phyloP scores from a whole-genome alignment of 2,329 filamentous ascomycete genomes.

The Fusarium secorum region DNA sequence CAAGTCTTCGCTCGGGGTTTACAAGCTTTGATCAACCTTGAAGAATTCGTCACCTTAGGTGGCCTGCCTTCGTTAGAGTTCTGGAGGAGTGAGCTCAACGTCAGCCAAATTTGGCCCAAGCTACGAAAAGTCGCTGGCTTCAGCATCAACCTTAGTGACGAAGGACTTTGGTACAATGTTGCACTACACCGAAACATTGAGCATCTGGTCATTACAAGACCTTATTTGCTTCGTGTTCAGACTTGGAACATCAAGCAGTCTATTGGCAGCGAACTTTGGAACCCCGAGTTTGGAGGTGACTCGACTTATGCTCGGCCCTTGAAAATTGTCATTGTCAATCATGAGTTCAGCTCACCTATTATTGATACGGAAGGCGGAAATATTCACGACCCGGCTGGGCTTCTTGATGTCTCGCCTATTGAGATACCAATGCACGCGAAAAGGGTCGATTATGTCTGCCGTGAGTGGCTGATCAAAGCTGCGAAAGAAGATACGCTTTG shows the following conservation, averaged over 20 bases:
- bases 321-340: constrained; percentile 18
- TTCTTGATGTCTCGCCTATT: constrained; percentile 1
- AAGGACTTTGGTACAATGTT: constrained; percentile 20
- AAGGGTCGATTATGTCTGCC: constrained; percentile 20
- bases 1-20: background rate
- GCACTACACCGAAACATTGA: constrained; percentile 7
- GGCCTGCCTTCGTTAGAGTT: constrained; percentile 21
- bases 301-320: constrained; percentile 22
- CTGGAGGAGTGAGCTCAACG: background rate
- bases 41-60: constrained; percentile 25
- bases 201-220: constrained; percentile 11
- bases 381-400: constrained; percentile 2
- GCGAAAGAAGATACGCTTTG: constrained; percentile 20
- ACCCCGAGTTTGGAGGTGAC: constrained; percentile 15
- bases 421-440: constrained; percentile 9
- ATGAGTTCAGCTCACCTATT: constrained; percentile 19
- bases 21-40: constrained; percentile 1
- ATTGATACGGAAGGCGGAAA: background rate
- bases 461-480: constrained; percentile 20
- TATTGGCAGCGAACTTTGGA: constrained; percentile 15
- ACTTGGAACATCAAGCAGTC: constrained; percentile 25
- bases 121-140: constrained; percentile 21
- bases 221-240: constrained; percentile 7
- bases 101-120: constrained; percentile 18
- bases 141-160: constrained; percentile 21